Evolutionary conservation across 495 filamentous ascomycete genomes (phyloP), one percentile per base, ranked within the genome.

Genomic region (Penicillium arizonense): DNA sequence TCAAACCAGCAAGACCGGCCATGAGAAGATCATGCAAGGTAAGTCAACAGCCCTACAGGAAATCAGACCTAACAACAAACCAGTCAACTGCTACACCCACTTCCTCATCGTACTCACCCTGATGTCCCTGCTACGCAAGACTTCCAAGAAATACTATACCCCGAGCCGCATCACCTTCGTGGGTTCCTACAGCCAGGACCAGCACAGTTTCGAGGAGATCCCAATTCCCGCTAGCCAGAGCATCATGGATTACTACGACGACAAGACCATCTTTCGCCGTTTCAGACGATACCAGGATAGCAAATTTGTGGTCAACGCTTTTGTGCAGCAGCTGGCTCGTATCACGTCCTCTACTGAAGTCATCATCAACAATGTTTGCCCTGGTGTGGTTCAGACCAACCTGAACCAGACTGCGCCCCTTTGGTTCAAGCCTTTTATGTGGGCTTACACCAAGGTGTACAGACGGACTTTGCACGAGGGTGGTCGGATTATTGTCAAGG

Each of bases 21-120:
- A 64, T 55, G 64, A 67, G 35, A 18, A 34, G 35, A 23, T 61
- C 2, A 56, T 69, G 60, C 65, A 66, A 50, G 61, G 57, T 59
- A 44, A 0, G 47, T 53, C 20, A 14, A 40, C 20, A 8, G 39
- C 6, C n/a, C 20, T 42, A 24, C 39, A 23, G 39, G 12, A 4
- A 3, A 4, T 23, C 13, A 11, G 10, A 4, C 7, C 24, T 41
- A 23, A 47, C 10, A n/a, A 14, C 16, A 18, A 10, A 11, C 7
- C 18, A 63, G 67, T 72, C 26, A 69, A 71, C 38, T 57, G 57
- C 51, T 65, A 63, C 47, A 63, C 59, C n/a, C 50, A 67, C 39
- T 63, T 68, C 50, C 50, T 73, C n/a, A 36, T 73, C 34, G 52
- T 57, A 5, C 30, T 68, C 4, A 52, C 52, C 12, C 59, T 72